These are phyloP conservation scores for Irpex sp. DNA, from an alignment of 1,284 basidiomycete genomes.

Conservation along the genomic window DNA sequence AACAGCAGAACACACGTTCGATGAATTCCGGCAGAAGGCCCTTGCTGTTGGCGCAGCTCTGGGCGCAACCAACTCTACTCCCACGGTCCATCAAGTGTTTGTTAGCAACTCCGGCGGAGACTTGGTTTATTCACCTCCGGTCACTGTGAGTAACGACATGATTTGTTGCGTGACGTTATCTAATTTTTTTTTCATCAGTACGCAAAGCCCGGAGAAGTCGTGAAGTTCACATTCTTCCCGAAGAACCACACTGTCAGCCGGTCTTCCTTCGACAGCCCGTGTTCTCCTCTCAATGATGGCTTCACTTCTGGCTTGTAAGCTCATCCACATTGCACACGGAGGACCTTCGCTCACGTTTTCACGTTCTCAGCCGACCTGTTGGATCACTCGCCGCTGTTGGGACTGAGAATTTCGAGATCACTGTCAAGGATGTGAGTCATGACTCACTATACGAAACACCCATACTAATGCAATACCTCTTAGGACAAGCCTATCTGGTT, in stretches of 20 bases:
- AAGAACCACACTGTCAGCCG: constrained; percentile 55
- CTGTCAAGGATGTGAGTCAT: constrained; percentile 54
- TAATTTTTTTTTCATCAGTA: neutral
- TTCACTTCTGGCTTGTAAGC: constrained; percentile 65
- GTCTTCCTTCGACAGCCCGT: constrained; percentile 57
- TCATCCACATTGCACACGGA: too few species aligned
- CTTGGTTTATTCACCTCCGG: constrained; percentile 6
- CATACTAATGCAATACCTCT: neutral
- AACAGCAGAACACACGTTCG: neutral
- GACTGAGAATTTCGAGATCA: constrained; percentile 32
- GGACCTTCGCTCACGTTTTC: too few species aligned
- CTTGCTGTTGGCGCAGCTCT: constrained; percentile 11
- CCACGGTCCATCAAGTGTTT: constrained; percentile 3
- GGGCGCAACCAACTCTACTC: constrained; percentile 1
- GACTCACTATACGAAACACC: too few species aligned
- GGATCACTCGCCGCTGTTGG: neutral
- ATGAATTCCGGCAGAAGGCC: constrained; percentile 11
- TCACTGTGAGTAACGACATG: neutral
- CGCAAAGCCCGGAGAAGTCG: constrained; percentile 50
- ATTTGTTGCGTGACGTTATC: neutral
- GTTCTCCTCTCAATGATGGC: constrained; percentile 54
- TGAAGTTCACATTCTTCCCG: constrained; percentile 60
- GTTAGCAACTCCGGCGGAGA: constrained; percentile 8
- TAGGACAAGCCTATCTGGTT: constrained; percentile 12
- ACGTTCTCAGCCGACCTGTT: neutral